Percentiles rank a stretch among this genome's conserved stretches.
These are phyloP conservation scores for Macrophomina tecta DNA, from an alignment of 2,329 filamentous ascomycete genomes.

Conservation along the genomic window DNA sequence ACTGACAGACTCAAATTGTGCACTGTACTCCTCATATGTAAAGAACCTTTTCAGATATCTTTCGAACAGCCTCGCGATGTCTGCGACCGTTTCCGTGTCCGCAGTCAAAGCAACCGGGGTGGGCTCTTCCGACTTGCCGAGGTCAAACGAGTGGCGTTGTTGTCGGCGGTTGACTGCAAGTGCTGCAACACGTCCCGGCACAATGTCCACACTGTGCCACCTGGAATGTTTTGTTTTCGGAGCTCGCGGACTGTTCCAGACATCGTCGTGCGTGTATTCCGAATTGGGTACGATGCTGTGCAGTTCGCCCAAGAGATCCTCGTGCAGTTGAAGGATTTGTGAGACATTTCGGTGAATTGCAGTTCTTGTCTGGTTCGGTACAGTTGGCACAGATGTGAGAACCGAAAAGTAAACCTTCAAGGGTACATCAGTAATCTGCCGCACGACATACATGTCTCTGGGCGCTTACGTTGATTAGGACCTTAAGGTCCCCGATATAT, in stretches of 20 bases:
- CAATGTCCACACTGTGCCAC: slow-evolving; percentile 55
- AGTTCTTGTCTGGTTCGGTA: slow-evolving; percentile 68
- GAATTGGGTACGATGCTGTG: slow-evolving; percentile 74
- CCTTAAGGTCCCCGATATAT: slow-evolving; percentile 86
- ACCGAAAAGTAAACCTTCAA: slow-evolving; percentile 57
- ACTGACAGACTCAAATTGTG: slow-evolving; percentile 85
- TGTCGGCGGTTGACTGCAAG: slow-evolving; percentile 42
- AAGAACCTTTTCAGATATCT: slow-evolving; percentile 80
- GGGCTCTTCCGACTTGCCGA: slow-evolving; percentile 48
- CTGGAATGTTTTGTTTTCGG: slow-evolving; percentile 51
- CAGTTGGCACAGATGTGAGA: slow-evolving; percentile 70
- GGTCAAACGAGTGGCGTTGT: slow-evolving; percentile 54
- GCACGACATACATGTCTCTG: not conserved
- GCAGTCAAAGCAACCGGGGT: slow-evolving; percentile 49
- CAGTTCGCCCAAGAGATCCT: slow-evolving; percentile 77
- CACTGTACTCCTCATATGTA: slow-evolving; percentile 89
- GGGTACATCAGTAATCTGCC: not conserved
- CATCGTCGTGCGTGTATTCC: slow-evolving; percentile 47
- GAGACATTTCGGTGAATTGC: slow-evolving; percentile 81
- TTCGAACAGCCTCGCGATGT: slow-evolving; percentile 61
- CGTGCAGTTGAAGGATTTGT: slow-evolving; percentile 82
- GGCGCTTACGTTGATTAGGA: slow-evolving; percentile 76
- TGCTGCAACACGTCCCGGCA: slow-evolving; percentile 46
- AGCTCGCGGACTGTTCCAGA: slow-evolving; percentile 30
- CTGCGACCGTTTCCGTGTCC: slow-evolving; percentile 59